A percentile compares a stretch with the other conserved stretches of the same genome.
phyloP scores from a whole-genome alignment of 192 early-diverging fungal genomes.

The Kickxella alabastrina region DNA sequence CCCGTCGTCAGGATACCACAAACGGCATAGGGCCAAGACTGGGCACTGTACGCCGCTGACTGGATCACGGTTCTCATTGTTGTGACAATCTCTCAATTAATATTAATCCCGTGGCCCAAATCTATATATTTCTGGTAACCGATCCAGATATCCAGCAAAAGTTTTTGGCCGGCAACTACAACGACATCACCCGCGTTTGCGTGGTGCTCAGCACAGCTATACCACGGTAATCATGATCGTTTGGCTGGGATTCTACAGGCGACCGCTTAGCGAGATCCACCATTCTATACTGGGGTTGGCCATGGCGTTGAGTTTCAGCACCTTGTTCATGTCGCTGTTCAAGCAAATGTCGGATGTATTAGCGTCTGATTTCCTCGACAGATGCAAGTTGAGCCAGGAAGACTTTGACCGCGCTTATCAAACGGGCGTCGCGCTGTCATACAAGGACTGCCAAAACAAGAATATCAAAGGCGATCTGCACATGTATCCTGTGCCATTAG shows the following conservation, averaged over 20 bases:
- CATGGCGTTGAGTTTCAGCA: slow-evolving; percentile 32
- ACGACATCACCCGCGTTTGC: slow-evolving; percentile 21
- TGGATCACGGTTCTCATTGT: slow-evolving; percentile 21
- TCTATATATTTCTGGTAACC: slow-evolving; percentile 15
- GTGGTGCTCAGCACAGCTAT: slow-evolving; percentile 30
- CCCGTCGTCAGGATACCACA: slow-evolving; percentile 1
- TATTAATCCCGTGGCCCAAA: slow-evolving; percentile 24
- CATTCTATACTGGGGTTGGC: slow-evolving; percentile 23
- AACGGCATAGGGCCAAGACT: slow-evolving; percentile 2
- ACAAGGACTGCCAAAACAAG: slow-evolving; percentile 15
- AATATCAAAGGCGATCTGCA: slow-evolving; percentile 6
- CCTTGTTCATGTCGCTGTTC: slow-evolving; percentile 24
- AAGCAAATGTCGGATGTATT: slow-evolving; percentile 13
- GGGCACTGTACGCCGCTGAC: slow-evolving; percentile 33
- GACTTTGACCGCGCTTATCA: slow-evolving; percentile 13
- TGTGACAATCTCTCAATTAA: slow-evolving; percentile 22
- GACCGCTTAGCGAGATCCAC: slow-evolving; percentile 25
- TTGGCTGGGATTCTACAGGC: slow-evolving; percentile 29
- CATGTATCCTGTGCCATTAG: slow-evolving; percentile 12
- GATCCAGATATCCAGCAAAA: slow-evolving; percentile 37
- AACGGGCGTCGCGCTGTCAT: slow-evolving; percentile 15
- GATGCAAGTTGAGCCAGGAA: slow-evolving; percentile 12
- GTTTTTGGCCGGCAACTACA: slow-evolving; percentile 4
- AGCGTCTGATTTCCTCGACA: slow-evolving; percentile 25
- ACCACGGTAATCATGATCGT: slow-evolving; percentile 27